These are phyloP conservation scores for Otatea glauca DNA, from an alignment of 176 grass and related monocot species.

Conservation along the genomic window DNA sequence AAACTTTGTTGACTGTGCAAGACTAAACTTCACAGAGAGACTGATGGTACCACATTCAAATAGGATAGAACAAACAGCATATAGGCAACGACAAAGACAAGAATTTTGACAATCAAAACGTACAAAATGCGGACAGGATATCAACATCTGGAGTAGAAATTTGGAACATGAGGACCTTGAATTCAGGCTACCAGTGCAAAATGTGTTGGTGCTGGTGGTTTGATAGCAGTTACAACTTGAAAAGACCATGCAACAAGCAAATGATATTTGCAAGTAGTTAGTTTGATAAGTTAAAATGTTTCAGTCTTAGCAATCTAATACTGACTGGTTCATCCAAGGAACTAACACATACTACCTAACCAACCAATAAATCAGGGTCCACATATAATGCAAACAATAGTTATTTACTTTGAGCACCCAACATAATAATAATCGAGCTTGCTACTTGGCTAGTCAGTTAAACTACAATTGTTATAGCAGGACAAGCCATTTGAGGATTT, in stretches of 20 bases:
- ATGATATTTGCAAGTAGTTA: background rate
- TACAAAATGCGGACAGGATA: background rate
- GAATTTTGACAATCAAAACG: background rate
- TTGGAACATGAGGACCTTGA: background rate
- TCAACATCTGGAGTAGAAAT: background rate
- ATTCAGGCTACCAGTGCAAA: background rate
- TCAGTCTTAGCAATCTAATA: background rate
- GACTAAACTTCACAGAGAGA: constrained; percentile 15
- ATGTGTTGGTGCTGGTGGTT: background rate
- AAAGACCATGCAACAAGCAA: background rate
- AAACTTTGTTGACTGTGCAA: background rate
- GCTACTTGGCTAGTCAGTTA: background rate
- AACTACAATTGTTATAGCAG: background rate
- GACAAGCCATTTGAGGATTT: constrained; percentile 25
- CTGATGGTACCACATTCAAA: constrained; percentile 10
- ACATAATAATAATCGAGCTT: background rate
- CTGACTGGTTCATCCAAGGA: background rate
- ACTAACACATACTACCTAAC: background rate
- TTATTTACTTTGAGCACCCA: constrained; percentile 3
- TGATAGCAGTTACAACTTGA: constrained; percentile 14
- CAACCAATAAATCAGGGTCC: background rate
- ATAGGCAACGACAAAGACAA: background rate
- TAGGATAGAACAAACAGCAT: constrained; percentile 11
- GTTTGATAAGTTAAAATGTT: background rate
- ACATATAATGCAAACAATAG: background rate